Evolutionary conservation across 805 yeast genomes (phyloP).

Genomic region (Kluyveromyces dobzhanskii): DNA sequence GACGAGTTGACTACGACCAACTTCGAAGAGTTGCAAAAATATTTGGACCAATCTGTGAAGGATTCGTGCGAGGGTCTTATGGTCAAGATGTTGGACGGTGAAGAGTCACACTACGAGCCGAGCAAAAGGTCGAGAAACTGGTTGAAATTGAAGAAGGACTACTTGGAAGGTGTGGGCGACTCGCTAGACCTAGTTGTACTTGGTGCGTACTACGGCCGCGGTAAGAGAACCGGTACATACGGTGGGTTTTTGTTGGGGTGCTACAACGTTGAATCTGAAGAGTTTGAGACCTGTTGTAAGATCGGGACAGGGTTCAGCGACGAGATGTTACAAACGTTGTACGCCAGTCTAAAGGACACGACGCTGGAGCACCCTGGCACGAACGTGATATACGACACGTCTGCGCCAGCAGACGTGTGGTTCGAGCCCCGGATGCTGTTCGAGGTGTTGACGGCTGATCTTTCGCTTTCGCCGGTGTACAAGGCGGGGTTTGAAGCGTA

Average conservation of each 20-base stretch:
- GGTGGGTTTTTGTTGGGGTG: constrained; percentile 93
- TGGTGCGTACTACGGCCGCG: constrained; percentile 90
- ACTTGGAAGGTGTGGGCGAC: constrained; percentile 91
- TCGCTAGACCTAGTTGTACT: constrained; percentile 87
- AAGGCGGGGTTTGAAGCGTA: constrained; percentile 69
- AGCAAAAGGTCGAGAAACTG: constrained; percentile 91
- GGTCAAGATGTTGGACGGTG: constrained; percentile 83
- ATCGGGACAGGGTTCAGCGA: constrained; percentile 97
- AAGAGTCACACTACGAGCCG: constrained; percentile 83
- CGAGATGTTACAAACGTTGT: constrained; percentile 57
- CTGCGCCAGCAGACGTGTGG: constrained; percentile 88
- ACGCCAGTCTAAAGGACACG: constrained; percentile 56
- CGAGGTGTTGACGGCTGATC: constrained; percentile 87
- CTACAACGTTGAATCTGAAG: constrained; percentile 85
- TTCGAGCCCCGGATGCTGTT: constrained; percentile 78
- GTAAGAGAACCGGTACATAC: constrained; percentile 89
- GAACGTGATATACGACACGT: constrained; percentile 59
- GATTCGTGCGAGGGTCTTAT: constrained; percentile 92
- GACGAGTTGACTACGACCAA: constrained; percentile 62
- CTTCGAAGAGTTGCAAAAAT: constrained; percentile 65
- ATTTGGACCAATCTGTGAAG: constrained; percentile 81
- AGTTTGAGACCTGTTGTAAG: constrained; percentile 90
- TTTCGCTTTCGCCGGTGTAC: constrained; percentile 80
- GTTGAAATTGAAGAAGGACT: constrained; percentile 93
- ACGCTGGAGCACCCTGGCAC: constrained; percentile 58